Conservation (phyloP, 23 red algal genomes). For the Pyropia yezoensis region DNA sequence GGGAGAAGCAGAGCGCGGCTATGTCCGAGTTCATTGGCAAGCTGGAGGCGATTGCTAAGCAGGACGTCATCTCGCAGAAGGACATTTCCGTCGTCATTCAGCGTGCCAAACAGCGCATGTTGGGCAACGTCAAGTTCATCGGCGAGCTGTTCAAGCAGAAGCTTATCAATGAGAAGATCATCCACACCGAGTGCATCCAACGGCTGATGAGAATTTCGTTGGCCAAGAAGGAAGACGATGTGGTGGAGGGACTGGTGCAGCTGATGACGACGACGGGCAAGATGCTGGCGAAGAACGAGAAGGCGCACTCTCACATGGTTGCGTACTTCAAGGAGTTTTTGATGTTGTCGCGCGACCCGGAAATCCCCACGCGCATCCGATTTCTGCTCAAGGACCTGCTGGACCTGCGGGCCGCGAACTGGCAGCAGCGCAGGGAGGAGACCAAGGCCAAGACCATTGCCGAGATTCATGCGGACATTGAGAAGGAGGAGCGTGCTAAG, state of each 20-base stretch:
- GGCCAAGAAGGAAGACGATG: slow-evolving; percentile 33
- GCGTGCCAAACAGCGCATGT: slow-evolving; percentile 79
- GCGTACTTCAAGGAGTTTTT: slow-evolving; percentile 55
- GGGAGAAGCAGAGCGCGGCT: too few relatives aligned
- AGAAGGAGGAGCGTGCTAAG: slow-evolving; percentile 66
- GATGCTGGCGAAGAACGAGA: slow-evolving; percentile 52
- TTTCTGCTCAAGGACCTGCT: slow-evolving; percentile 97
- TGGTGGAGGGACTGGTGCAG: slow-evolving; percentile 84
- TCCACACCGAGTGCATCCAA: slow-evolving; percentile 70
- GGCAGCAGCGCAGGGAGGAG: slow-evolving; percentile 73
- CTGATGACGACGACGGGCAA: slow-evolving; percentile 80
- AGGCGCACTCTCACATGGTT: slow-evolving; percentile 31
- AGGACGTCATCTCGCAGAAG: too few relatives aligned
- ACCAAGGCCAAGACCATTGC: slow-evolving; percentile 76
- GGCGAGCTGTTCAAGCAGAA: slow-evolving; percentile 86
- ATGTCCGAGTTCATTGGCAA: slow-evolving; percentile 1
- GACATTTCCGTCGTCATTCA: background rate
- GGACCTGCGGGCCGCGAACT: slow-evolving; percentile 69
- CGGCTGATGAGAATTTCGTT: slow-evolving; percentile 36
- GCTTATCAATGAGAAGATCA: slow-evolving; percentile 66
- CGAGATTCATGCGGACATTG: slow-evolving; percentile 76
- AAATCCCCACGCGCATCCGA: slow-evolving; percentile 65
- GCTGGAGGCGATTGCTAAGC: slow-evolving; percentile 5
- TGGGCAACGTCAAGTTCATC: slow-evolving; percentile 96
- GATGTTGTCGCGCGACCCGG: slow-evolving; percentile 23